Evolutionary conservation across 179 eudicot species (phyloP), one percentile per base, ranked within the genome.

Genomic region (Monotropa hypopitys): DNA sequence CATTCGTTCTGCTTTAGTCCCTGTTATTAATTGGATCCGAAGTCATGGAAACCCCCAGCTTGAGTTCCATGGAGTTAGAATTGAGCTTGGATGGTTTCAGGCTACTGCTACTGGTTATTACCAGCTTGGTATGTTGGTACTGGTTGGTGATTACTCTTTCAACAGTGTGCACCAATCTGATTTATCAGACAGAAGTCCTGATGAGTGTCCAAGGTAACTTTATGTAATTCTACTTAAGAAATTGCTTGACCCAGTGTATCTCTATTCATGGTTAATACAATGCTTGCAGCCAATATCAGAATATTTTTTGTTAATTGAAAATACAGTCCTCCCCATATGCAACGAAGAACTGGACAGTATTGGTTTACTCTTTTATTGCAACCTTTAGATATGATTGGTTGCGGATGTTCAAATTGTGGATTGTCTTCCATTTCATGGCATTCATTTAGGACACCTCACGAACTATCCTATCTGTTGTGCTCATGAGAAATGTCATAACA

Each of bases 11-110:
- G 85, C 90, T 74, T 80, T 92, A 51, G 78, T 85, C 77, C 91
- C 85, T 81, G 88, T 92, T 73, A 81, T 92, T 32, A 59, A 77
- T 70, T 92, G 97, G 97, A 80, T 90, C 30, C 82, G 56, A 76
- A 90, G 85, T 80, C 96, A 92, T 77, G 96, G 85, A 63, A 90
- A 92, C 85, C 89, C 96, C 47, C 97, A 92, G 69, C 89, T 92
- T 72, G 92, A 88, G 83, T 90, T 90, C 79, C 97, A 92, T 81
- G 92, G 93, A 33, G 93, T 85, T 13, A 88, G 87, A 81, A 87
- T 92, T 72, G 92, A 92, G 80, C 90, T 92, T 15, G 96, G 95
- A 9, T 89, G 96, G 97, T 90, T 92, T 82, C 97, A 92, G 76
- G 90, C 93, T 77, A 90, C 96, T 62, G 87, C 90, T 67, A 88